Base-by-base conservation (phyloP, 805 yeast species). In the Saturnispora diversa region DNA sequence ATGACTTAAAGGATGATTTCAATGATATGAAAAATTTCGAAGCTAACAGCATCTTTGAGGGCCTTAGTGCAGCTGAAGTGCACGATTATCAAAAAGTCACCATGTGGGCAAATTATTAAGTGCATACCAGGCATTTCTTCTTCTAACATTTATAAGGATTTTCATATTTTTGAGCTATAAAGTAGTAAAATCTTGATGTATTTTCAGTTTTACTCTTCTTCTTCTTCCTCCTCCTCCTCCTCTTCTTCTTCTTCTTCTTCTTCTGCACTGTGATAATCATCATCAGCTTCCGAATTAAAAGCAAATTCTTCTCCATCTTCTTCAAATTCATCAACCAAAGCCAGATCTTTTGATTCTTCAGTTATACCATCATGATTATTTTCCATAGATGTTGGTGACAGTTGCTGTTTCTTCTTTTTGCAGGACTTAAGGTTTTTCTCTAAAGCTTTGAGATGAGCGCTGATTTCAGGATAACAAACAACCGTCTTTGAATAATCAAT, bases 11-110 rank as follows among this genome's bases (percentile, higher is more conserved):
- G 11, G n/a, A 16, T 4, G 17, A 13, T 6, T 4, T 6, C 6
- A 33, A 24, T 9, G 21, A n/a, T 6, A 12, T 21, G 11, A 28
- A 27, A 22, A 23, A 21, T 12, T 9, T 19, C 10, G 42, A 39
- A 9, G 13, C 7, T 3, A 22, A 7, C 11, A 39, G 42, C 22
- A 27, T 39, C 10, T 28, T 17, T 6, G 42, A 39, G 21, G 37
- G 42, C 6, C n/a, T 39, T 8, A 39, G 42, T 33, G 33, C 42
- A 4, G 42, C 42, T 4, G 42, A 39, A 33, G 28, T 32, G 5
- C 19, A 39, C 11, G 42, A 39, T 15, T 39, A 33, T 23, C 42
- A 39, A 22, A 39, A 39, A 19, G 31, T 39, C 17, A 23, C 27
- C 12, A 33, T 39, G 29, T 39, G 37, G 42, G 21, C 38, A 23